Conservation (phyloP, 257 asterid species). For the Nicotiana attenuata region DNA sequence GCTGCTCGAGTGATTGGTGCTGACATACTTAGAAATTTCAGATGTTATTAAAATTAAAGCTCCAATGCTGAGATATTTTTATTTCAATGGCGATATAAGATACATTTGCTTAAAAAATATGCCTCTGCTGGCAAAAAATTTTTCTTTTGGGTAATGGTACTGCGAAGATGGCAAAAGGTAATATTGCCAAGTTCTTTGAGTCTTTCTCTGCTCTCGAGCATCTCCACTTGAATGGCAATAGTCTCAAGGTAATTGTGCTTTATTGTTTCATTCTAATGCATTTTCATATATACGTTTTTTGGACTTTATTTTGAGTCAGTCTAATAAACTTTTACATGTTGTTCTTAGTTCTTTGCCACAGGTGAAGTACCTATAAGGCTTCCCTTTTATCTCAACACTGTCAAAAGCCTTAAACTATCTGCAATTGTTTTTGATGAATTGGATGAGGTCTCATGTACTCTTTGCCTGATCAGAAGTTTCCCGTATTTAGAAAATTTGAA, state of each 20-base stretch:
- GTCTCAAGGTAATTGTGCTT: constrained; percentile 14
- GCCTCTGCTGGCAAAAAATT: not conserved
- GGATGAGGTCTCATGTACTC: constrained; percentile 4
- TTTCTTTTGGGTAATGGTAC: not conserved
- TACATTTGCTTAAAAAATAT: too few relatives aligned
- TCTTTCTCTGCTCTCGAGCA: not conserved
- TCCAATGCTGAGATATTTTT: not conserved
- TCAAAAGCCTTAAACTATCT: not conserved
- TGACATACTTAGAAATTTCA: not conserved
- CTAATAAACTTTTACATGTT: not conserved
- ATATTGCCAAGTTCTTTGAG: too few relatives aligned
- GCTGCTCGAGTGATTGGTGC: not conserved
- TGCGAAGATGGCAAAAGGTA: not conserved
- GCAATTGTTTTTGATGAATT: not conserved
- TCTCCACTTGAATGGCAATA: not conserved
- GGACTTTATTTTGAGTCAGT: too few relatives aligned
- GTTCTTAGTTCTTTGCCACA: constrained; percentile 1
- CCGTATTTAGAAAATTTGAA: constrained; percentile 11
- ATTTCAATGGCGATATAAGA: too few relatives aligned
- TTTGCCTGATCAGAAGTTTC: constrained; percentile 20
- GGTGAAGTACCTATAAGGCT: constrained; percentile 10
- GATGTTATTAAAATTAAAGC: not conserved
- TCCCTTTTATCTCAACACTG: not conserved
- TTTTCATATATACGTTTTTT: not conserved
- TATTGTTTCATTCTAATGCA: not conserved